phyloP scores from a whole-genome alignment of 2,329 filamentous ascomycete genomes.

The Fusarium sp. region DNA sequence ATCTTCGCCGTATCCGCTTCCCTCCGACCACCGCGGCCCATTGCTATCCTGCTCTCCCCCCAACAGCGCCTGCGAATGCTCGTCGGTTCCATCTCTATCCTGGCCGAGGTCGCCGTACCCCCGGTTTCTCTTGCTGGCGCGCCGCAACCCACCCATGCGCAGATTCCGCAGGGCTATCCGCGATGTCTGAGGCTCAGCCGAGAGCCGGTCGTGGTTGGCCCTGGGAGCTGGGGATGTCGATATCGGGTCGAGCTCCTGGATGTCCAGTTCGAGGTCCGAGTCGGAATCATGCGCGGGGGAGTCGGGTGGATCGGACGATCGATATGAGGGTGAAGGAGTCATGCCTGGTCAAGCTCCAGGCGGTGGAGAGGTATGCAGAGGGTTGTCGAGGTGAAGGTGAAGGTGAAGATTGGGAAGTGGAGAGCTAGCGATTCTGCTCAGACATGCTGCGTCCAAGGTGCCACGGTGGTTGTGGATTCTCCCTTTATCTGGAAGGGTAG shows the following conservation, averaged over 20 bases:
- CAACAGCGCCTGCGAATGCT: conserved; percentile 76
- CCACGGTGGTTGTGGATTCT: conserved; percentile 3
- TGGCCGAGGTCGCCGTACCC: conserved; percentile 72
- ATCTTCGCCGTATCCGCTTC: conserved; percentile 75
- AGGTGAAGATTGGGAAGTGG: conserved; percentile 27
- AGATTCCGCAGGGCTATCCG: conserved; percentile 78
- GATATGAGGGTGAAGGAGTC: conserved; percentile 66
- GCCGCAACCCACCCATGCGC: conserved; percentile 73
- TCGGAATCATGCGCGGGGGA: conserved; percentile 77
- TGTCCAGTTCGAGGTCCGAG: conserved; percentile 79
- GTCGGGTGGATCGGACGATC: conserved; percentile 71
- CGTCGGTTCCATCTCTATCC: conserved; percentile 67
- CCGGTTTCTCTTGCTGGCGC: conserved; percentile 64
- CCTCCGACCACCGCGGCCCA: conserved; percentile 68
- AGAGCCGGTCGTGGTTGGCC: conserved; percentile 44
- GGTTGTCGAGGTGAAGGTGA: conserved; percentile 26
- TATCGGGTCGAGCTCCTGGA: conserved; percentile 81
- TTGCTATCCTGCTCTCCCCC: conserved; percentile 67
- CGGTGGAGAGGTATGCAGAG: conserved; percentile 21
- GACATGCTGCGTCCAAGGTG: conserved; percentile 40
- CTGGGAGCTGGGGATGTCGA: conserved; percentile 52
- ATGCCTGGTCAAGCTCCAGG: conserved; percentile 58
- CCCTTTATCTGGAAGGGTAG: neutral
- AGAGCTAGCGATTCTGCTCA: conserved; percentile 37
- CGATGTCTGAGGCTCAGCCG: conserved; percentile 59